phyloP scores from a whole-genome alignment of 2,329 filamentous ascomycete genomes.

The Sarocladiaceae sp. region DNA sequence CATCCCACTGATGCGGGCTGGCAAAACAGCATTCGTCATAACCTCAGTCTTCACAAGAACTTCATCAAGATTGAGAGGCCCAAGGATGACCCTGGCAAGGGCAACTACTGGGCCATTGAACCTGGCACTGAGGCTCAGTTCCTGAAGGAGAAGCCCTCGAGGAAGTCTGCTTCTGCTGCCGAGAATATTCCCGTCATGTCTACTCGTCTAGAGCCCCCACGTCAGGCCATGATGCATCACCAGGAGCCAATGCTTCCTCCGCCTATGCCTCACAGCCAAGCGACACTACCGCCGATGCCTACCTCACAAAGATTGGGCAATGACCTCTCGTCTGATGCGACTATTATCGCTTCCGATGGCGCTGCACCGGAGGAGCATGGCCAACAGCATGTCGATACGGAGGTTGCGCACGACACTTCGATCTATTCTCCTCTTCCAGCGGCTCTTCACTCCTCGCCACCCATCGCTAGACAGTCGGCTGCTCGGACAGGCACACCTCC shows the following conservation, averaged over 20 bases:
- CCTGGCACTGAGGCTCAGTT: conserved; percentile 87
- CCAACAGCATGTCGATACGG: conserved; percentile 39
- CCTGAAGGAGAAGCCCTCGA: conserved; percentile 75
- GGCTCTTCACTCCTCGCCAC: conserved; percentile 86
- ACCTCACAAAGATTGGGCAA: conserved; percentile 18
- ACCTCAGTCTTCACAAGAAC: conserved; percentile 92
- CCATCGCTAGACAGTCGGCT: conserved; percentile 58
- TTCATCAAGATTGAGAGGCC: conserved; percentile 94
- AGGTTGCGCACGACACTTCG: conserved; percentile 39
- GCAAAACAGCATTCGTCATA: conserved; percentile 99
- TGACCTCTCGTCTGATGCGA: conserved; percentile 71
- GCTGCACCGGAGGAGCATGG: conserved; percentile 46
- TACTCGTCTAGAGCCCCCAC: conserved; percentile 47
- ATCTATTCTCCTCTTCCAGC: conserved; percentile 67
- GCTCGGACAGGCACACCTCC: conserved; percentile 72
- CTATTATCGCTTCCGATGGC: conserved; percentile 67
- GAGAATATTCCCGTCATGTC: conserved; percentile 58
- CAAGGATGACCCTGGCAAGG: conserved; percentile 96
- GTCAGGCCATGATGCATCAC: conserved; percentile 29
- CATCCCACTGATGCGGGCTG: conserved; percentile 80
- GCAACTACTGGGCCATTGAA: conserved; percentile 94
- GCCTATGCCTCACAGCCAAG: conserved; percentile 31
- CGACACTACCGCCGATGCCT: conserved; percentile 35
- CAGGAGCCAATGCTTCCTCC: conserved; percentile 46
- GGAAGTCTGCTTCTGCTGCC: conserved; percentile 51